Base-by-base conservation (phyloP, 2,329 filamentous ascomycete genomes). In the Colletotrichum sp. region DNA sequence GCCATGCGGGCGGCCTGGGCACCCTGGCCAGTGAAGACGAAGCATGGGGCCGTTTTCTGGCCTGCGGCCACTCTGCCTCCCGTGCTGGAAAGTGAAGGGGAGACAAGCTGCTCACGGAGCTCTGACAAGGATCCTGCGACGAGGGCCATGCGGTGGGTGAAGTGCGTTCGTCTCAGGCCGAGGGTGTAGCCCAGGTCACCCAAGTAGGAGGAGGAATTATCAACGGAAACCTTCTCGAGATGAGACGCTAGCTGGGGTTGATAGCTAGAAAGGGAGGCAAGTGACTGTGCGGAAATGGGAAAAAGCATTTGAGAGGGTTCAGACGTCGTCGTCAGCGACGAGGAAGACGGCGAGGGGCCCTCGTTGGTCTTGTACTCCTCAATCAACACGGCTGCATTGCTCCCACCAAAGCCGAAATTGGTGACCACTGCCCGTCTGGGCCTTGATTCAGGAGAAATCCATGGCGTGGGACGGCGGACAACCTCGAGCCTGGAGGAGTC, bases 271-370 rank as follows among this genome's bases (percentile, higher is more conserved):
- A 44, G 39, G 2, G 39, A 44, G 3, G 5, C 39, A 44, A 44
- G 39, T 0, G 18, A 44, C 39, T 44, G 39, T n/a, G 39, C 39
- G 39, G 39, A 44, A 18, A 6, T 44, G 9, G 39, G 39, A 44
- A 44, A 44, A 0, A 44, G 18, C 39, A n/a, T 44, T 4, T 44
- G 39, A 44, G 39, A 44, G 2, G 39, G 18, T 0, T 10, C 3
- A 44, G 39, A 10, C 18, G 39, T 18, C 5, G 15, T 39, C 36
- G 16, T 39, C 18, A n/a, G 39, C 18, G 18, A 44, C 18, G 18
- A 6, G 3, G 3, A n/a, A 0, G 36, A 44, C 5, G 36, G 5
- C 8, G 8, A 44, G 36, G 2, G 36, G 39, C 3, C 5, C 3
- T 44, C 8, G 3, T 44, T 3, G 5, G 5, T 3, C 5, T 12